Conservation (phyloP, 169 alveolate genomes). For the Theileria parva region DNA sequence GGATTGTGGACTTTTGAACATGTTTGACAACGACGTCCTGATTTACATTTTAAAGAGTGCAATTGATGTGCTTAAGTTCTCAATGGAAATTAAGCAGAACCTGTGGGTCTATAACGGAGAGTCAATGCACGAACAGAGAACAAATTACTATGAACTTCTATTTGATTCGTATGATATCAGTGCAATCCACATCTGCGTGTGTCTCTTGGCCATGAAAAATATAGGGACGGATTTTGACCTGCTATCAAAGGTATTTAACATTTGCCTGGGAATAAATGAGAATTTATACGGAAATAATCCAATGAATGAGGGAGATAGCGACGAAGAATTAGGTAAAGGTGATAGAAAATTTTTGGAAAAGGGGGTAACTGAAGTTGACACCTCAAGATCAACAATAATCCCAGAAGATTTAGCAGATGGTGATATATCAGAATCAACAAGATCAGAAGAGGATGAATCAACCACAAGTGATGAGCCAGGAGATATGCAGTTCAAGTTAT, state of each 20-base stretch:
- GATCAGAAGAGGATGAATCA: neutral
- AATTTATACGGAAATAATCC: neutral
- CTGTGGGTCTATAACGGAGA: conserved; percentile 64
- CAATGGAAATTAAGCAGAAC: conserved; percentile 53
- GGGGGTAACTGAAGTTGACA: neutral
- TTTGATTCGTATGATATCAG: conserved; percentile 38
- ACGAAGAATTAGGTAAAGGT: neutral
- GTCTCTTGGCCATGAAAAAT: conserved; percentile 38
- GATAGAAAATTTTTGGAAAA: neutral
- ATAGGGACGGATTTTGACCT: neutral
- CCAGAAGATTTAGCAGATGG: neutral
- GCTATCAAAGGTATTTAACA: neutral
- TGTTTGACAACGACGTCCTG: conserved; percentile 48
- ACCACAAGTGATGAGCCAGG: conserved; percentile 20
- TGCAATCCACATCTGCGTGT: conserved; percentile 37
- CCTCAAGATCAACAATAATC: neutral
- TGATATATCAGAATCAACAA: neutral
- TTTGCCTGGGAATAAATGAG: conserved; percentile 22
- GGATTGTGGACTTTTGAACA: neutral
- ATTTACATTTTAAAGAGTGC: conserved; percentile 19
- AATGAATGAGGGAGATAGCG: neutral
- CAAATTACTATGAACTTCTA: conserved; percentile 24
- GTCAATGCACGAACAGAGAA: conserved; percentile 58
- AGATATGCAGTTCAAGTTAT: conserved; percentile 15
- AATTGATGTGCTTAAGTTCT: conserved; percentile 15